phyloP scores from a whole-genome alignment of 2,329 filamentous ascomycete species.

The Aspergillus proliferans region DNA sequence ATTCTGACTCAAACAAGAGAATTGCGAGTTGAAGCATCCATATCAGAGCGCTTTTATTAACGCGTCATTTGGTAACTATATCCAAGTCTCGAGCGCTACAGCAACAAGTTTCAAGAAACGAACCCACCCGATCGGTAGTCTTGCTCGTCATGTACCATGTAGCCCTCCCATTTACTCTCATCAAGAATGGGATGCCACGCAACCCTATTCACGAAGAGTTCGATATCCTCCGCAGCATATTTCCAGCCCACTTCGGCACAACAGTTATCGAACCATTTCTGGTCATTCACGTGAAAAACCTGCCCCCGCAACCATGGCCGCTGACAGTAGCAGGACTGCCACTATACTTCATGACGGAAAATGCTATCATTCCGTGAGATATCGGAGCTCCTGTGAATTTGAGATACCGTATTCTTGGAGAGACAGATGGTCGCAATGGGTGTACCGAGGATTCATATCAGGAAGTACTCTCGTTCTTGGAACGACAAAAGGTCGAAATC shows the following conservation, averaged over 20 bases:
- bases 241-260: background rate
- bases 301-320: background rate
- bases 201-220: background rate
- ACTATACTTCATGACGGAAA: background rate
- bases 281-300: background rate
- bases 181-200: background rate
- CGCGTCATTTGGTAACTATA: no score
- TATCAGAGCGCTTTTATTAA: no score
- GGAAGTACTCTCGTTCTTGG: no score
- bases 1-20: no score
- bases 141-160: no score
- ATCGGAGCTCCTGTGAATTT: background rate
- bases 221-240: background rate
- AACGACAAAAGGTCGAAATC: no score
- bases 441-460: no score
- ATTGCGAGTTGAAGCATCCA: no score
- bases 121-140: no score
- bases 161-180: background rate
- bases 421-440: background rate
- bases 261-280: background rate
- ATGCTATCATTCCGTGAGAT: background rate
- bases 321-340: background rate
- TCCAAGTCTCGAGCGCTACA: no score
- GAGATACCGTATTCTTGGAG: background rate
- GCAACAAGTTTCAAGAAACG: no score